Evolutionary conservation across 371 early-diverging fungal species (phyloP).

Genomic region (Mucor indicus): DNA sequence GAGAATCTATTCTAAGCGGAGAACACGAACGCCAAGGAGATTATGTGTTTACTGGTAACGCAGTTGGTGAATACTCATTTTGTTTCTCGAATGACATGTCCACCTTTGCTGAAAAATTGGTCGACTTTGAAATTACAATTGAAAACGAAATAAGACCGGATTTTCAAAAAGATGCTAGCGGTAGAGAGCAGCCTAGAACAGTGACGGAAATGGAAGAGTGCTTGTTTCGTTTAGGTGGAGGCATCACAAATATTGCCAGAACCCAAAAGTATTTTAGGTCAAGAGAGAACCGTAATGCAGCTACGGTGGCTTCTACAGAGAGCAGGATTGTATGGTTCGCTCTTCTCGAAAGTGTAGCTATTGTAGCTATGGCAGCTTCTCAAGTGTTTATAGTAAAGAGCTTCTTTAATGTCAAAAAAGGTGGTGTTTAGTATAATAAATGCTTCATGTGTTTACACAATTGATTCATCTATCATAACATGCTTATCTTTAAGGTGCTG

Average conservation of each 20-base stretch:
- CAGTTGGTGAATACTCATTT: constrained; percentile 85
- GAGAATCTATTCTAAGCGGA: constrained; percentile 61
- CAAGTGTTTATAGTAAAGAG: constrained; percentile 84
- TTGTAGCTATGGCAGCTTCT: constrained; percentile 75
- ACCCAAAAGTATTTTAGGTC: constrained; percentile 83
- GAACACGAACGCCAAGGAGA: constrained; percentile 88
- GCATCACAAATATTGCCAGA: constrained; percentile 60
- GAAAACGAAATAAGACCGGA: constrained; percentile 69
- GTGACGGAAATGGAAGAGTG: constrained; percentile 78
- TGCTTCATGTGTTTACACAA: too few relatives aligned
- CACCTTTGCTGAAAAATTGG: constrained; percentile 83
- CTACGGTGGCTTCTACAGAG: constrained; percentile 81
- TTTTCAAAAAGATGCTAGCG: constrained; percentile 16
- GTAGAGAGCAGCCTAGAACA: constrained; percentile 54
- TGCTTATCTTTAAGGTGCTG: too few relatives aligned
- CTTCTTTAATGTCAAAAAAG: constrained; percentile 69
- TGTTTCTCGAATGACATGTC: constrained; percentile 92
- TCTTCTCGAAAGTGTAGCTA: constrained; percentile 64
- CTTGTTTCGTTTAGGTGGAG: constrained; percentile 49
- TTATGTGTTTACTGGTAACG: constrained; percentile 79
- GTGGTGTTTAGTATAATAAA: constrained; percentile 60
- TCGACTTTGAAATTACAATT: constrained; percentile 88
- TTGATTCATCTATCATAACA: too few relatives aligned
- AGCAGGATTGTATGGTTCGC: constrained; percentile 86
- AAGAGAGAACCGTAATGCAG: constrained; percentile 83